Evolutionary conservation across 345 rosid genomes (phyloP).

Genomic region (Eutrema yunnanense): DNA sequence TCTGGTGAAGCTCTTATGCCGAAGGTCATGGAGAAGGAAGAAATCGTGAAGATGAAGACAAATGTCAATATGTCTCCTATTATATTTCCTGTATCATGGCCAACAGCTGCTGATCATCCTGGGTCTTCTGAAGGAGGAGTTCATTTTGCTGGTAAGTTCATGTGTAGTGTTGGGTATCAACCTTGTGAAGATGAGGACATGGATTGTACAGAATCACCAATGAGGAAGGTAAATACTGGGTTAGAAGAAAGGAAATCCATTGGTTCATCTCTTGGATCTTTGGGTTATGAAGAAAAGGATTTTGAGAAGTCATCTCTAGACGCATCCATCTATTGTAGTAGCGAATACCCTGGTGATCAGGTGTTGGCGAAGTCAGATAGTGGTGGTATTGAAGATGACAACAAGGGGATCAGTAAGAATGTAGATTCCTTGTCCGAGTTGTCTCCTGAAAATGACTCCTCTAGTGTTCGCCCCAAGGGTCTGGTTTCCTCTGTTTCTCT

Average conservation of each 20-base stretch:
- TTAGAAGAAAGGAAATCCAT: conserved; percentile 25
- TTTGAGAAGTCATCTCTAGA: conserved; percentile 21
- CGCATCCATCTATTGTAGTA: conserved; percentile 25
- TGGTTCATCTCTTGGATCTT: conserved; percentile 27
- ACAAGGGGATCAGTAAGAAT: conserved; percentile 24
- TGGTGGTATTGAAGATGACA: conserved; percentile 24
- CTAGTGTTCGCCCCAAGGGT: not conserved
- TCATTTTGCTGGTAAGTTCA: conserved; percentile 17
- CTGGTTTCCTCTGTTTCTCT: conserved; percentile 13
- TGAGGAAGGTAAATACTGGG: conserved; percentile 22
- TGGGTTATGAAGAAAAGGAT: conserved; percentile 32
- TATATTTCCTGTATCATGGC: conserved; percentile 1
- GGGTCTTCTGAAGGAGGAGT: conserved; percentile 17
- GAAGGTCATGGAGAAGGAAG: conserved; percentile 53
- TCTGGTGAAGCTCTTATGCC: conserved; percentile 26
- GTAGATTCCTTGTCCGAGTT: not conserved
- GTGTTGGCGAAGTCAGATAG: conserved; percentile 19
- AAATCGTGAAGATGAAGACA: conserved; percentile 37
- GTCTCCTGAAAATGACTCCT: conserved; percentile 26
- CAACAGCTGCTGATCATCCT: conserved; percentile 14
- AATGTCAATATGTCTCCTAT: conserved; percentile 9
- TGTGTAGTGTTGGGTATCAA: conserved; percentile 19
- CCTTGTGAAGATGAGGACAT: conserved; percentile 28
- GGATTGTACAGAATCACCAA: conserved; percentile 24
- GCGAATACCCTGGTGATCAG: conserved; percentile 24